A percentile compares a stretch with the other conserved stretches of the same genome.
These are phyloP conservation scores for Alternaria sp. DNA, from an alignment of 2,329 filamentous ascomycete genomes.

Conservation along the genomic window DNA sequence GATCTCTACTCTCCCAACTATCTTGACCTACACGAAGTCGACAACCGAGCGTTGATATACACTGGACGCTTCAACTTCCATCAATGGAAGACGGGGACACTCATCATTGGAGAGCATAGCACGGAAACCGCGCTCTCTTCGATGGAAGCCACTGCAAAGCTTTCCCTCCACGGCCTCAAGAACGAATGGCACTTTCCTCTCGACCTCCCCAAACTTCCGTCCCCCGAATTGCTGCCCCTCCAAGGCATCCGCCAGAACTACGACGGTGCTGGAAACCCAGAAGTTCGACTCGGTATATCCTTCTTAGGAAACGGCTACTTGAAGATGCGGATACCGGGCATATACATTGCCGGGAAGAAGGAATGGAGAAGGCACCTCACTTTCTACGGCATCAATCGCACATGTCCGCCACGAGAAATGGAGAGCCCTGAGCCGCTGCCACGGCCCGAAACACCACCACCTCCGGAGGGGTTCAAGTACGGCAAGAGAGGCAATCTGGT, in stretches of 20 bases:
- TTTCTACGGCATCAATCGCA: not conserved
- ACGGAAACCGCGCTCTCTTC: not conserved
- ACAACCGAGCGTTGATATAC: not conserved
- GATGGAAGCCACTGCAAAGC: not conserved
- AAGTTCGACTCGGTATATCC: not conserved
- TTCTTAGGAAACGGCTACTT: not conserved
- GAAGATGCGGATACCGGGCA: not conserved
- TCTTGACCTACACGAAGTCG: not conserved
- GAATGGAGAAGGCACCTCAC: not conserved
- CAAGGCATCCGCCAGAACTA: not conserved
- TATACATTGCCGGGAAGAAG: not conserved
- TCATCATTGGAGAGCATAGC: not conserved
- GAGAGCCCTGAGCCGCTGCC: not conserved
- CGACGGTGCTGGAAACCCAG: not conserved
- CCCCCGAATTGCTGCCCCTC: no score
- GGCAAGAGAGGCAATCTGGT: not conserved
- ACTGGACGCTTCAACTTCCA: not conserved
- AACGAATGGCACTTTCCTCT: not conserved
- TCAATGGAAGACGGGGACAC: not conserved
- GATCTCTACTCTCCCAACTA: not conserved
- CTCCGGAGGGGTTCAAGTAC: not conserved
- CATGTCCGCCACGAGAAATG: not conserved
- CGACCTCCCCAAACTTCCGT: not conserved
- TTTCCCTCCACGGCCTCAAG: accelerated
- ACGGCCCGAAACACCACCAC: not conserved